phyloP scores from a whole-genome alignment of 225 moss, liverwort and hornwort species.

The Physcomitrellopsis africana region DNA sequence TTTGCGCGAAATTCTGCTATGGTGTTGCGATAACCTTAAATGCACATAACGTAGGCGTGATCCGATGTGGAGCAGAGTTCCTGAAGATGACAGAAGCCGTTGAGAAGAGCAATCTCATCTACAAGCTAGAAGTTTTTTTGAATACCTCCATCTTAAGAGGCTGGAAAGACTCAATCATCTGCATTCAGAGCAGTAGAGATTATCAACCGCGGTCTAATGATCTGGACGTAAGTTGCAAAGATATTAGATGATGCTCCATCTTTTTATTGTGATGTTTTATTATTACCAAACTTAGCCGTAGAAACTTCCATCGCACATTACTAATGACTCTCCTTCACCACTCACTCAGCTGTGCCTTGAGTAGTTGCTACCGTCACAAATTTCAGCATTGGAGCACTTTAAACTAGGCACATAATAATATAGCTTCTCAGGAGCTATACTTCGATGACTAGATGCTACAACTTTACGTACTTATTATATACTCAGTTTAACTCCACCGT shows the following conservation, averaged over 20 bases:
- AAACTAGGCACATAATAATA: not conserved
- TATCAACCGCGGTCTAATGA: slow-evolving; percentile 80
- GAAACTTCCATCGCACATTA: not conserved
- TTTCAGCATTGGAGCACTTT: not conserved
- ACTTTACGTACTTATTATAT: not conserved
- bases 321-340: too few relatives aligned
- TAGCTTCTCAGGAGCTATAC: not conserved
- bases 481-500: not conserved
- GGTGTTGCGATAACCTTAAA: slow-evolving; percentile 78
- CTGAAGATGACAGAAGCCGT: slow-evolving; percentile 86
- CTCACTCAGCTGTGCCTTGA: too few relatives aligned
- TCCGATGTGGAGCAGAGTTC: slow-evolving; percentile 80
- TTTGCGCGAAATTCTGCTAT: slow-evolving; percentile 91
- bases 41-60: slow-evolving; percentile 69
- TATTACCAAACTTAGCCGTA: not conserved
- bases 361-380: not conserved
- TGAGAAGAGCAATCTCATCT: slow-evolving; percentile 83
- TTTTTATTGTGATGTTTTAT: not conserved
- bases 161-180: slow-evolving; percentile 86
- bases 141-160: slow-evolving; percentile 75
- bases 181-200: slow-evolving; percentile 71
- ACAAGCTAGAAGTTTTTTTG: slow-evolving; percentile 84
- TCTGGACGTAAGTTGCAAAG: slow-evolving; percentile 53
- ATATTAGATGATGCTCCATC: not conserved
- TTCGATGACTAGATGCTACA: not conserved